Base-by-base conservation (phyloP, 331 rosid species). In the Acacia concinna region DNA sequence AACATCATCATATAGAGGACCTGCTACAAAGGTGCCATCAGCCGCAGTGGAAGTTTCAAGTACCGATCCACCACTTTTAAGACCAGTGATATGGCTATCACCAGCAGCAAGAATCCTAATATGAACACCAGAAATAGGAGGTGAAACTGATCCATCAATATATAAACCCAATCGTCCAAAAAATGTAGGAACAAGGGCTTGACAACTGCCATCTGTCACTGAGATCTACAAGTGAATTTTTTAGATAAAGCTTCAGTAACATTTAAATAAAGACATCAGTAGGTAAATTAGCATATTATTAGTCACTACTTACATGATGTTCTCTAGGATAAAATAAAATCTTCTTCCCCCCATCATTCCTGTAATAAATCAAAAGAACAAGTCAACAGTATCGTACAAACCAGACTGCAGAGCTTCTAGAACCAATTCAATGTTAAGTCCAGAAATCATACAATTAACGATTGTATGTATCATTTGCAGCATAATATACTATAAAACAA, bases 1-100 rank as follows among this genome's bases (percentile, higher is more conserved):
- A 74, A 93, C 83, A 80, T 93, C 99, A 75, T 96, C 90, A 75
- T 91, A 90, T 62, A 93, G 78, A 81, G 99, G 99, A 54, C 99
- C 99, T 71, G 89, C 97, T 80, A 87, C 85, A 83, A 75, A 93
- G 73, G 86, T 64, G 69, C 99, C 98, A 82, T 93, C 94, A 8
- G 59, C 73, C 18, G 73, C 88, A 18, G 98, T 93, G 54, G 89
- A 65, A 51, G 97, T 93, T 84, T 91, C 92, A 82, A 89, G 90
- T 59, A 93, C 94, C 74, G 89, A 71, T 64, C 90, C 89, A 59
- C 98, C 97, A n/a, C 84, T 84, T 83, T 87, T 90, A 41, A 88
- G 86, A 44, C 85, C 84, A 75, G 93, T 88, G 80, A 84, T 57
- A 73, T 79, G 80, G 88, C 99, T 90, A 71, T 87, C 91, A 67